Conservation (phyloP, 164 flowering plant genomes). For the Vitis labrusca region DNA sequence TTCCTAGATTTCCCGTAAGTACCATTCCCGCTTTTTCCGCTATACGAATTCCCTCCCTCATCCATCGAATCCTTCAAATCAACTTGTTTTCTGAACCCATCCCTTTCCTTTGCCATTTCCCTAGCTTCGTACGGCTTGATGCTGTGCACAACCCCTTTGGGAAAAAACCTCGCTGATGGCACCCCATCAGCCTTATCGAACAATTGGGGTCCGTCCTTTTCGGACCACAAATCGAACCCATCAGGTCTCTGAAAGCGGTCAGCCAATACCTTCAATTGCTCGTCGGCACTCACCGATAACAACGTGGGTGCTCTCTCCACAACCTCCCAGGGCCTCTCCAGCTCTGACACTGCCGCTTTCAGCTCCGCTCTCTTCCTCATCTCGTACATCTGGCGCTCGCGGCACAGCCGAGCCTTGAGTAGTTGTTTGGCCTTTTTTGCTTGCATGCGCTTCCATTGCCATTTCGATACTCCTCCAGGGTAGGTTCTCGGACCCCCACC, state of each 20-base stretch:
- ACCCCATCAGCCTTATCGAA: constrained; percentile 51
- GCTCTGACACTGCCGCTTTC: constrained; percentile 75
- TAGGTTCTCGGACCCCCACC: constrained; percentile 91
- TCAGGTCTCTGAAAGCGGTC: constrained; percentile 84
- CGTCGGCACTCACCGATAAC: constrained; percentile 78
- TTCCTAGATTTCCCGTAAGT: constrained; percentile 5
- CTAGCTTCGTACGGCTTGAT: constrained; percentile 51
- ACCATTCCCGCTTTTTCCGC: not conserved
- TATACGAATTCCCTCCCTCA: not conserved
- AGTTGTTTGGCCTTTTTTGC: constrained; percentile 78
- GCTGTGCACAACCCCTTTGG: constrained; percentile 87
- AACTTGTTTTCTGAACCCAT: too few species aligned
- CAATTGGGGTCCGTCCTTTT: constrained; percentile 77
- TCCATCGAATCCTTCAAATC: not conserved
- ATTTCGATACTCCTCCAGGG: constrained; percentile 89
- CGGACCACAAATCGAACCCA: constrained; percentile 86
- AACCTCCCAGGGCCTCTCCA: constrained; percentile 90
- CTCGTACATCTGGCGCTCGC: constrained; percentile 88
- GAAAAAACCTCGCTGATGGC: constrained; percentile 77
- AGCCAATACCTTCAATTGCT: constrained; percentile 79
- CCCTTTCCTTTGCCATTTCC: not conserved
- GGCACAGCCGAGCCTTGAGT: constrained; percentile 71
- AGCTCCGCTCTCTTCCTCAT: constrained; percentile 93
- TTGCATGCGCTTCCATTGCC: constrained; percentile 98
- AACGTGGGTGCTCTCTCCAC: constrained; percentile 62